Evolutionary conservation across 352 stramenopile genomes (phyloP), one percentile per base, ranked within the genome.

Genomic region (Phytophthora citrophthora): DNA sequence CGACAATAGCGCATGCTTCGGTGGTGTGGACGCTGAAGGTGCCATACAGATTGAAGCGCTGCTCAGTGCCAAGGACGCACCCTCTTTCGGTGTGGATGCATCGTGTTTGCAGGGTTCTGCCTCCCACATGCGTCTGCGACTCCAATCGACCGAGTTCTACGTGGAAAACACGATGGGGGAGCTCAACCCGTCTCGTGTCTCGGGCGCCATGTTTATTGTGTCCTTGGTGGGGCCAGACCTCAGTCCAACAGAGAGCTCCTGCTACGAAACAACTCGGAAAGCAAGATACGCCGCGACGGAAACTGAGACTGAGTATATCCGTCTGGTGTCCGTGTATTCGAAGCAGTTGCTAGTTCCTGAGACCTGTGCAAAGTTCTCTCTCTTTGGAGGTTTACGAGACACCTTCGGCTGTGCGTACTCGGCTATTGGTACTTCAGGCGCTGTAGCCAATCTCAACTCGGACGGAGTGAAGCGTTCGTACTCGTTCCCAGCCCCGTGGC

Each of bases 81-180:
- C 61, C 23, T 13, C 18, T 36, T 78, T 76, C 20, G 72, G 72
- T 1, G 12, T 81, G 3, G 69, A 74, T 7, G 9, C 52, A 9
- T 47, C 65, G 5, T 78, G 72, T 10, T 44, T 81, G 5, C 47
- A 61, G 32, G 50, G 29, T 16, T 49, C 40, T 1, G 62, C 45
- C 16, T 57, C 61, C 5, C 72, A 80, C n/a, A 34, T 77, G 16
- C 68, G 72, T 18, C 18, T 77, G 23, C 72, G 72, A n/a, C 38
- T 77, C 9, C 40, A 61, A 55, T 61, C 72, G n/a, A 80, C 64
- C n/a, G 72, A 80, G 40, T 77, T 80, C 13, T 80, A 51, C 45
- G 54, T 60, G 16, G 32, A 52, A 0, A 50, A 60, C 24, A 66
- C 68, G 0, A 69, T 80, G 55, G 69, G 64, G 3, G 72, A 80